Base-by-base conservation (phyloP, 371 early-diverging fungal species). In the Apophysomyces ossiformis region DNA sequence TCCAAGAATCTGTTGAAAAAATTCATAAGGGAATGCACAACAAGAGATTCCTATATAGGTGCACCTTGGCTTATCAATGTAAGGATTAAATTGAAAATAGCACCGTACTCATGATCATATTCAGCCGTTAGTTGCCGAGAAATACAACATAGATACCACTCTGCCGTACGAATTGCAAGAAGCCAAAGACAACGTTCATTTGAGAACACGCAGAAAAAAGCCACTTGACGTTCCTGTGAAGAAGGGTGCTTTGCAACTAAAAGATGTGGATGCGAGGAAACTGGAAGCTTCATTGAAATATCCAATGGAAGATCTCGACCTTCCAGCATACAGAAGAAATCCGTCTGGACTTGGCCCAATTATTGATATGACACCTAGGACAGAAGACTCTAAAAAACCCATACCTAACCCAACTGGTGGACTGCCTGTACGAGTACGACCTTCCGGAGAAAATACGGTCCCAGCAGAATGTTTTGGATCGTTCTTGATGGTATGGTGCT, bases 21-120 rank as follows among this genome's bases (percentile, higher is more conserved):
- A 66, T 92, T 86, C 64, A 80, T 93, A 36, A 81, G 85, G 35
- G 93, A 92, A 45, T 84, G 81, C 43, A 84, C 89, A 11, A 69
- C 75, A 7, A 90, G 87, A 63, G 93, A 92, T 46, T 74, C 74
- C 18, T 90, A 90, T 74, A 73, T 86, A 35, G 90, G 90, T 9
- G 88, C 91, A 18, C 92, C 92, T n/a, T 91, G 90, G 89, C 61
- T 87, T 21, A 82, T 92, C 61, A 79, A 84, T 79, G 90, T 90
- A 74, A 56, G 63, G 37, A 8, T 62, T 4, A n/a, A 13, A 37
- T 21, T 43, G 32, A 26, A 26, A 3, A 26, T 26, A 26, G 32
- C 32, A 26, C 32, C 32, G 32, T 26, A 11, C 58, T 32, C 47
- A 45, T n/a, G 18, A 43, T 44, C 11, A 7, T 7, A 35, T 8